Evolutionary conservation across 1,139 yeast genomes (phyloP).

Genomic region (Yamadazyma friedrichii): DNA sequence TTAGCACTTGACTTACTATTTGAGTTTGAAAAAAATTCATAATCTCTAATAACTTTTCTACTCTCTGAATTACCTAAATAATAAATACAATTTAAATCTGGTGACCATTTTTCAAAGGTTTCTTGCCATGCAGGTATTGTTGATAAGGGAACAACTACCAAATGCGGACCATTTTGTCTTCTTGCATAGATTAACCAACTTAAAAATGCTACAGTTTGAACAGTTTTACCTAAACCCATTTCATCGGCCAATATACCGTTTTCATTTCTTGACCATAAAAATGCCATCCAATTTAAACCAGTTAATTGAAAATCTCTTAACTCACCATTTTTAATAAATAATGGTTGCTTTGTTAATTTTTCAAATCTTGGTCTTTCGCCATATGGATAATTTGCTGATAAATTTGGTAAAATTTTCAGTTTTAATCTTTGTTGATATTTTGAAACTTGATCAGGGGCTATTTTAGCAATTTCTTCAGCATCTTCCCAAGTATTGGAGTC

Average conservation of each 20-base stretch:
- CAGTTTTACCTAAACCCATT: constrained; percentile 98
- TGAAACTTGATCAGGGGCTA: constrained; percentile 83
- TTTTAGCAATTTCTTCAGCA: constrained; percentile 79
- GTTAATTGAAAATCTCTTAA: constrained; percentile 96
- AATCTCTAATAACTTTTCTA: constrained; percentile 75
- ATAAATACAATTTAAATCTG: constrained; percentile 88
- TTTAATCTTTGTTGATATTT: constrained; percentile 78
- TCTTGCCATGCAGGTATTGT: constrained; percentile 99
- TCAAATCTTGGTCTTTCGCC: constrained; percentile 83
- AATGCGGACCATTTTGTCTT: constrained; percentile 94
- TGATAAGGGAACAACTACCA: constrained; percentile 93
- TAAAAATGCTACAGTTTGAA: constrained; percentile 91
- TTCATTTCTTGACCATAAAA: constrained; percentile 94
- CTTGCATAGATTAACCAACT: constrained; percentile 95
- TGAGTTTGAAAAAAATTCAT: constrained; percentile 67
- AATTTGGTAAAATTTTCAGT: constrained; percentile 80
- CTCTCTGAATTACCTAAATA: constrained; percentile 92
- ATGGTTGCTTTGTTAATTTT: constrained; percentile 82
- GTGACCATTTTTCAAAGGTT: constrained; percentile 96
- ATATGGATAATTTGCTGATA: constrained; percentile 73
- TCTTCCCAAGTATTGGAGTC: constrained; percentile 98
- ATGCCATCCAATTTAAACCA: constrained; percentile 99
- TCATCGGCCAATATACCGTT: constrained; percentile 98
- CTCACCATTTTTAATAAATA: constrained; percentile 87
- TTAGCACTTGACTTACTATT: constrained; percentile 20